These are phyloP conservation scores for Podospora didyma DNA, from an alignment of 495 filamentous ascomycete genomes.

Conservation along the genomic window DNA sequence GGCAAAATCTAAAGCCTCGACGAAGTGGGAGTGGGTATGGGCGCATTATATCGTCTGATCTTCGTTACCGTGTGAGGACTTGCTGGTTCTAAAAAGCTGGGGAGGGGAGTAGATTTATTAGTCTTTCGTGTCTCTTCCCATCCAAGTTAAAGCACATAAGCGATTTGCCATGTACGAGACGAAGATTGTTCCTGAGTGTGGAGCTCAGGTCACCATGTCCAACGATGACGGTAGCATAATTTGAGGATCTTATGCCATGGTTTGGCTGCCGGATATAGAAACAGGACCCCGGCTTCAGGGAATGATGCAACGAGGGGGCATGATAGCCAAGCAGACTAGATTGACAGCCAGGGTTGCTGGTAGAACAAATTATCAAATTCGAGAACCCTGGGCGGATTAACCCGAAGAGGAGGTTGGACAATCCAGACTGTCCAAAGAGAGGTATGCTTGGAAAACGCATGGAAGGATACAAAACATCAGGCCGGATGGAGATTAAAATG, in stretches of 20 bases:
- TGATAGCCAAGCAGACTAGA: constrained; percentile 35
- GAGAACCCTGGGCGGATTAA: constrained; percentile 33
- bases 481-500: constrained; percentile 40
- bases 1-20: constrained; percentile 24
- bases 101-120: constrained; percentile 41
- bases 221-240: constrained; percentile 52
- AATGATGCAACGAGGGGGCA: constrained; percentile 48
- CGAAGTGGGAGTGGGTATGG: constrained; percentile 33
- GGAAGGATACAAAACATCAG: constrained; percentile 42
- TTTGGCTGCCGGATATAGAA: constrained; percentile 49
- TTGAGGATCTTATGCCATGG: constrained; percentile 56
- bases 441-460: constrained; percentile 39
- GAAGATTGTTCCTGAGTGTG: constrained; percentile 44
- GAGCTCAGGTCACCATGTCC: constrained; percentile 41
- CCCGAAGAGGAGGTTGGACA: constrained; percentile 35
- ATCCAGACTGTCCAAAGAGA: constrained; percentile 29
- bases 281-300: constrained; percentile 40
- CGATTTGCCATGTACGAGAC: constrained; percentile 47
- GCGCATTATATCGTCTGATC: constrained; percentile 50
- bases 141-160: constrained; percentile 44
- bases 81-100: constrained; percentile 10
- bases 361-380: constrained; percentile 26
- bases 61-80: constrained; percentile 35
- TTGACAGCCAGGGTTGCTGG: constrained; percentile 30
- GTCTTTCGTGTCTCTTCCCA: constrained; percentile 28